These are phyloP conservation scores for Trichoderma breve DNA, from an alignment of 2,329 filamentous ascomycete species.

Conservation along the genomic window DNA sequence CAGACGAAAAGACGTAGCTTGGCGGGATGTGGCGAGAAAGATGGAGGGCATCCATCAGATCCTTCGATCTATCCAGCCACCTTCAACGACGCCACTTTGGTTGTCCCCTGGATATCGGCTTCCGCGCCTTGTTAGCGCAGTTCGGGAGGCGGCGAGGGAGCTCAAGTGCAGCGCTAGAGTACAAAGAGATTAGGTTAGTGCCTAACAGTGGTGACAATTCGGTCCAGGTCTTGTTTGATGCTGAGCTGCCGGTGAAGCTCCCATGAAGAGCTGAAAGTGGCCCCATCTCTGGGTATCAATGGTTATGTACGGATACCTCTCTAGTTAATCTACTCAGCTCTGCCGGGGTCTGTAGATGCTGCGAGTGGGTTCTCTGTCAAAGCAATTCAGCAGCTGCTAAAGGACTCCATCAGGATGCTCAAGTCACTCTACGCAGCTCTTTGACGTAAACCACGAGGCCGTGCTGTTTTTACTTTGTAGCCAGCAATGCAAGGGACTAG, in stretches of 20 bases:
- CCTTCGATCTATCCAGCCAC: not conserved
- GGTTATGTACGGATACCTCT: not conserved
- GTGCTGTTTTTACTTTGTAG: not conserved
- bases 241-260: not conserved
- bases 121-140: not conserved
- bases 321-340: not conserved
- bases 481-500: not conserved
- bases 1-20: not conserved
- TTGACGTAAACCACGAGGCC: not conserved
- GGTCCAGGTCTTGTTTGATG: not conserved
- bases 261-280: not conserved
- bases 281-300: not conserved
- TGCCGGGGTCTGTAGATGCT: not conserved
- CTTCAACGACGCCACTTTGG: not conserved
- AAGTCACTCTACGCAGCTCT: not conserved
- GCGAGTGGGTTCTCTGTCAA: not conserved
- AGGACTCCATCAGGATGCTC: not conserved
- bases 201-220: not conserved
- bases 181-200: not conserved
- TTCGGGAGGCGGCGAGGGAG: not conserved
- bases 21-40: not conserved
- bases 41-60: not conserved
- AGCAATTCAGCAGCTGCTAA: not conserved
- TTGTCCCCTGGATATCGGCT: constrained; percentile 5
- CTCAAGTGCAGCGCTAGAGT: not conserved